Evolutionary conservation across 225 moss, liverwort and hornwort genomes (phyloP).

Genomic region (Takakia lepidozioides): DNA sequence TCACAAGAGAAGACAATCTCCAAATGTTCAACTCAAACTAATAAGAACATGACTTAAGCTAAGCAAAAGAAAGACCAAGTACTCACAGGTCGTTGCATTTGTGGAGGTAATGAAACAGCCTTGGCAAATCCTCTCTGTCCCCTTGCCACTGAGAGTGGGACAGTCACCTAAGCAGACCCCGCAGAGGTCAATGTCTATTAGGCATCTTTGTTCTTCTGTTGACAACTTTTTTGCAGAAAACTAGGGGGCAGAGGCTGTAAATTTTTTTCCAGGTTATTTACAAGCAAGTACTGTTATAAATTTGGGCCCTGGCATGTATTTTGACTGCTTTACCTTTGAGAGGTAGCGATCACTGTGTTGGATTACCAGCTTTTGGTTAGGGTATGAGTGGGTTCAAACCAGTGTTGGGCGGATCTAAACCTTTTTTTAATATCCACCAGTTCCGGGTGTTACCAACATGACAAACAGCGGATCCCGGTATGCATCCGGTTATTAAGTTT

Average conservation of each 20-base stretch:
- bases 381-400: no score
- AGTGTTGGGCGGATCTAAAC: no score
- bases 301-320: not conserved
- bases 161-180: slow-evolving; percentile 16
- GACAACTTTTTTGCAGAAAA: not conserved
- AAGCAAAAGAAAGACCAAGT: no score
- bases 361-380: no score
- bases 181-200: not conserved
- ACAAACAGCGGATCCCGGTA: no score
- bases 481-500: no score
- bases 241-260: not conserved
- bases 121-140: slow-evolving; percentile 43
- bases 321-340: not conserved
- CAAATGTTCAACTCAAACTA: no score
- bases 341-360: no score
- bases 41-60: no score
- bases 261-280: not conserved
- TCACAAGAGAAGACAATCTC: no score
- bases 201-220: not conserved
- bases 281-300: not conserved
- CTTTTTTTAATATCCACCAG: no score
- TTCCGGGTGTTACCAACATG: no score
- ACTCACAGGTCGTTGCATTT: slow-evolving; percentile 54
- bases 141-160: slow-evolving; percentile 12
- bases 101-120: slow-evolving; percentile 50